These are phyloP conservation scores for Curvularia lunata DNA, from an alignment of 2,329 filamentous ascomycete species.

Conservation along the genomic window DNA sequence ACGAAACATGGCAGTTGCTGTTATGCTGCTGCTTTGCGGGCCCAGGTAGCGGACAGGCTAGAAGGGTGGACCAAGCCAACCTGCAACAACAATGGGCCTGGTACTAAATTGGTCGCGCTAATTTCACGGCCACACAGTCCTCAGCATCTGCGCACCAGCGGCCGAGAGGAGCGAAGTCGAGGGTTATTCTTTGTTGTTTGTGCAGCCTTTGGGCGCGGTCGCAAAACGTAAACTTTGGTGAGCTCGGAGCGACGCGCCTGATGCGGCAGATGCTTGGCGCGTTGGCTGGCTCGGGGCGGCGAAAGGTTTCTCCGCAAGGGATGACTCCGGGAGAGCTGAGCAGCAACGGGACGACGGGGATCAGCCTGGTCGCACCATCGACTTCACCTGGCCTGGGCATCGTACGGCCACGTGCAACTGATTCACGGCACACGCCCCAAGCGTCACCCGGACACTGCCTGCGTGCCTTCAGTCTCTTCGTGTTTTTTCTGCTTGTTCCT, in stretches of 20 bases:
- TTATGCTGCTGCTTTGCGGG: constrained; percentile 11
- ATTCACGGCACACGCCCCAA: constrained; percentile 10
- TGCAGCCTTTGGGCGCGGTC: constrained; percentile 16
- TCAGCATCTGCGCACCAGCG: constrained; percentile 7
- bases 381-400: background rate
- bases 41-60: constrained; percentile 5
- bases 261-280: constrained; percentile 20
- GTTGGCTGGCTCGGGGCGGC: constrained; percentile 4
- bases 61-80: constrained; percentile 12
- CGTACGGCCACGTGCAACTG: constrained; percentile 8
- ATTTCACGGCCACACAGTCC: background rate
- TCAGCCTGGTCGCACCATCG: background rate
- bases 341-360: background rate
- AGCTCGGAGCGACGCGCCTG: constrained; percentile 27
- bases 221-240: constrained; percentile 25
- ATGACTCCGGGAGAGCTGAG: background rate
- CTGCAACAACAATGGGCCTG: constrained; percentile 9
- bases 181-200: constrained; percentile 2
- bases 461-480: background rate
- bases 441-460: background rate
- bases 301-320: constrained; percentile 1
- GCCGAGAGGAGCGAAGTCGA: background rate
- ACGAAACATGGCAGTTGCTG: constrained; percentile 41
- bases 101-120: constrained; percentile 1
- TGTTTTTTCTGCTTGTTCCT: constrained; percentile 19